These are phyloP conservation scores for Aspergillus quadrilineatus DNA, from an alignment of 2,329 filamentous ascomycete species.

Conservation along the genomic window DNA sequence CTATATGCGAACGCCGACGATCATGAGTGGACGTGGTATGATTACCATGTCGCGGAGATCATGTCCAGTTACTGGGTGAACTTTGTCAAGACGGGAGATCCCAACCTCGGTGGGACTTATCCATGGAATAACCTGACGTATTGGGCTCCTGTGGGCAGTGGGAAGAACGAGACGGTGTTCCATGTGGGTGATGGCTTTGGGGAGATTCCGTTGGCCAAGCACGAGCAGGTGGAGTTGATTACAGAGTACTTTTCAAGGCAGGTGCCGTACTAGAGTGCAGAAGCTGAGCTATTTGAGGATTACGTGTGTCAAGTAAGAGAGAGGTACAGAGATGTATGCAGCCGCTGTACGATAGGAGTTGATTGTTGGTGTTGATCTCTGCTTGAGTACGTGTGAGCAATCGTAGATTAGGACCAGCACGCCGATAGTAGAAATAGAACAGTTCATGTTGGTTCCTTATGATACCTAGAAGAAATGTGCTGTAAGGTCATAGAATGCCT, in stretches of 20 bases:
- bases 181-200: not conserved
- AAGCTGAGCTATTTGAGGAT: no score
- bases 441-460: no score
- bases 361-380: no score
- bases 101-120: constrained; percentile 20
- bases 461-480: no score
- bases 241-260: not conserved
- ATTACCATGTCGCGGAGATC: constrained; percentile 19
- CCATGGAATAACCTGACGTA: constrained; percentile 17
- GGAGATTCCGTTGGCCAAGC: not conserved
- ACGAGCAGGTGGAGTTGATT: not conserved
- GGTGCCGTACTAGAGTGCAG: not conserved
- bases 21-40: constrained; percentile 12
- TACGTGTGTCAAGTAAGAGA: no score
- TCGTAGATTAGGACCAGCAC: no score
- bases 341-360: no score
- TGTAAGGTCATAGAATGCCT: no score
- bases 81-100: constrained; percentile 33
- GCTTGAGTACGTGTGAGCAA: no score
- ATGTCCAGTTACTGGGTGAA: constrained; percentile 40
- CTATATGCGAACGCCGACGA: constrained; percentile 32
- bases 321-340: no score
- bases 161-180: not conserved
- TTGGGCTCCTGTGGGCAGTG: constrained; percentile 17
- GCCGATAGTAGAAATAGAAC: no score